phyloP scores from a whole-genome alignment of 2,329 filamentous ascomycete genomes.

The Paecilomyces sp. region DNA sequence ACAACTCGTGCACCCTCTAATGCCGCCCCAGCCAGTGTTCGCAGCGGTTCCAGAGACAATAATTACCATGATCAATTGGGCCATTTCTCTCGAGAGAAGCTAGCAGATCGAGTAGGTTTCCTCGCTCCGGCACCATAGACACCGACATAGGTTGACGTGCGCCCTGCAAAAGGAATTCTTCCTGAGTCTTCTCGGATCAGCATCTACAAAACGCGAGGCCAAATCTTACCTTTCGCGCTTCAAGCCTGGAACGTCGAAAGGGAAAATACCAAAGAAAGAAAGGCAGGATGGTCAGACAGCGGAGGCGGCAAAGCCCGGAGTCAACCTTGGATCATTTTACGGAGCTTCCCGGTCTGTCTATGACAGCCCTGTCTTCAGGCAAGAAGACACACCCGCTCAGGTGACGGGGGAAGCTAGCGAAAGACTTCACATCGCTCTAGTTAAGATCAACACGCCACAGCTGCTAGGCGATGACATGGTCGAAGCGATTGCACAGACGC shows the following conservation, averaged over 20 bases:
- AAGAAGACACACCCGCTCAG: constrained; percentile 39
- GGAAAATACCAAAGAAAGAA: constrained; percentile 21
- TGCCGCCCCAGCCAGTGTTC: not conserved
- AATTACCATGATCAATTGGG: constrained; percentile 22
- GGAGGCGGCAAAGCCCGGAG: constrained; percentile 38
- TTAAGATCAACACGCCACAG: constrained; percentile 74
- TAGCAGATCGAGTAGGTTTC: constrained; percentile 32
- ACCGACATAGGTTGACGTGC: not conserved
- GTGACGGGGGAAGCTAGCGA: constrained; percentile 32
- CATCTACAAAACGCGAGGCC: constrained; percentile 86
- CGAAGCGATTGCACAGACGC: constrained; percentile 69
- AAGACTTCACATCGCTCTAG: constrained; percentile 68
- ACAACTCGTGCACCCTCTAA: not conserved
- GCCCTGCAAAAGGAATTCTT: constrained; percentile 63
- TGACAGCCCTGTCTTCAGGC: constrained; percentile 54
- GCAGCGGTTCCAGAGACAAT: not conserved
- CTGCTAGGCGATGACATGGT: constrained; percentile 61
- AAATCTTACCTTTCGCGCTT: constrained; percentile 88
- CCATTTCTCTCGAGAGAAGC: constrained; percentile 36
- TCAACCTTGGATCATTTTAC: constrained; percentile 58
- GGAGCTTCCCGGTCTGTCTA: constrained; percentile 51
- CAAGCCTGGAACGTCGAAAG: constrained; percentile 39
- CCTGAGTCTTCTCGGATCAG: constrained; percentile 76
- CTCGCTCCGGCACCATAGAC: not conserved
- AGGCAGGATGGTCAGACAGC: constrained; percentile 19